These are phyloP conservation scores for Oryza brachyantha DNA, from an alignment of 176 grass and related monocot species.

Conservation along the genomic window DNA sequence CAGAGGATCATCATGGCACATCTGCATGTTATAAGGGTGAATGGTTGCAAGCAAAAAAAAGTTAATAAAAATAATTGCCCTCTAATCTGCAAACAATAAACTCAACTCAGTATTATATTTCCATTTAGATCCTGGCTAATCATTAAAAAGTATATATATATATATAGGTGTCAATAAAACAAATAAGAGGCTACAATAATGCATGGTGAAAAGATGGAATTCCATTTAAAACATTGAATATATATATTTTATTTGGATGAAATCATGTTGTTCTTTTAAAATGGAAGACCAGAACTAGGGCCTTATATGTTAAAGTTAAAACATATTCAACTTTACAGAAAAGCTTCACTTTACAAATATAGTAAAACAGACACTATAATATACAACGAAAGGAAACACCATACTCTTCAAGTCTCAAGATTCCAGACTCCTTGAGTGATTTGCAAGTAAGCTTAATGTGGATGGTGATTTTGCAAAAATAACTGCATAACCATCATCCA, in stretches of 20 bases:
- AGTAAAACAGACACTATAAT: not conserved
- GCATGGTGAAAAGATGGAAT: not conserved
- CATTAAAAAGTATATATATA: not conserved
- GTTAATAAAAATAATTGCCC: not conserved
- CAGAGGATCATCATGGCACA: constrained; percentile 4
- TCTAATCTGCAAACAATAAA: constrained; percentile 9
- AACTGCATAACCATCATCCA: constrained; percentile 87
- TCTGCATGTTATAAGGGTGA: constrained; percentile 6
- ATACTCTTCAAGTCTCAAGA: constrained; percentile 3
- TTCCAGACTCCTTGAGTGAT: constrained; percentile 48
- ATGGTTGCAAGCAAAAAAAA: constrained; percentile 2
- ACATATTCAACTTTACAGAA: not conserved
- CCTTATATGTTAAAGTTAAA: not conserved
- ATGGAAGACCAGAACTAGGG: not conserved
- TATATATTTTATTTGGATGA: constrained; percentile 10
- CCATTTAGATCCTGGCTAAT: not conserved
- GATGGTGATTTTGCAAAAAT: constrained; percentile 59
- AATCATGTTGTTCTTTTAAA: not conserved
- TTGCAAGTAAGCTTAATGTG: constrained; percentile 39
- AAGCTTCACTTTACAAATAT: constrained; percentile 5
- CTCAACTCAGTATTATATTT: not conserved
- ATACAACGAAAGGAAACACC: not conserved
- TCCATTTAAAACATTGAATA: constrained; percentile 9
- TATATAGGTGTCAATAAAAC: not conserved
- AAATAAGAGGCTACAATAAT: not conserved